Base-by-base conservation (phyloP, 176 grass and related monocot species). In the Eleusine coracana region DNA sequence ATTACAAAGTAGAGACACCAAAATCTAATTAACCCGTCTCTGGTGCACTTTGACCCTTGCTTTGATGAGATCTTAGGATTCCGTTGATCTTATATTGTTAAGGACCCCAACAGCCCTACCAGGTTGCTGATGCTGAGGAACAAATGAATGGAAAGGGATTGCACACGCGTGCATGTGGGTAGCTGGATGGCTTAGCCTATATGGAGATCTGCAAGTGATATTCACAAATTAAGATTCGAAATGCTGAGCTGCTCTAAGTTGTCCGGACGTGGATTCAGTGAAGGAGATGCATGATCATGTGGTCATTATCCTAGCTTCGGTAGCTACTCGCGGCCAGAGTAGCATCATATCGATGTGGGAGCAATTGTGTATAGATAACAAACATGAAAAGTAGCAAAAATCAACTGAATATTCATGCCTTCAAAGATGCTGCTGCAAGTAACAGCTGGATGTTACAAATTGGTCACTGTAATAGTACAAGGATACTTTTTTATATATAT, bases 161-260 rank as follows among this genome's bases (percentile, higher is more conserved):
- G 67, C 67, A 41, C 31, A 36, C 14, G 36, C 18, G 21, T 68
- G 40, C 21, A n/a, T 12, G 38, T 71, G 38, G 7, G 8, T 38
- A 38, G 1, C 58, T 61, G 58, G n/a, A 5, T 51, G 49, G 14
- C 49, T 3, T 3, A 60, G 21, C 56, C n/a, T 27, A 2, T 55
- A 46, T 82, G 5, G 68, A 82, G 79, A 82, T 82, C 9, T 31
- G 68, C 52, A 46, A 37, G 31, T 29, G 62, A 34, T 65, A 45
- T 10, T 10, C 42, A 13, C 61, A n/a, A n/a, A 64, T 37, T 15
- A 36, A 52, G 54, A 28, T 55, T 56, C 0, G 7, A 10, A 37
- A 67, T 20, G 62, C 62, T 79, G 31, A 79, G 62, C 44, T 38
- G 46, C 63, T 56, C 64, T 25, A 5, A 46, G 3, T 55, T 56